Evolutionary conservation across 176 grass and related monocot genomes (phyloP).

Genomic region (Guadua angustifolia): DNA sequence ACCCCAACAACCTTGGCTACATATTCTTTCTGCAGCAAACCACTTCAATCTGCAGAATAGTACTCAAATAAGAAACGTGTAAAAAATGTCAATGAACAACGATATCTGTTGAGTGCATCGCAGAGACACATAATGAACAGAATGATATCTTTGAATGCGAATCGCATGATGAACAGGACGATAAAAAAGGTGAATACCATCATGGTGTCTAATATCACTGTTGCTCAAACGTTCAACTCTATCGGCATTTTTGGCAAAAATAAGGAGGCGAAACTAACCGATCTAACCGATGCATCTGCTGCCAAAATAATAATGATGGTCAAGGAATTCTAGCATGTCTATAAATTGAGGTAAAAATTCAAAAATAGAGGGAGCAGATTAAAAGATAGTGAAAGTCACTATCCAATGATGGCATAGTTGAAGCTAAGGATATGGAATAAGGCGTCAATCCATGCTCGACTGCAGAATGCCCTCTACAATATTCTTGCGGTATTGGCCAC

Average conservation of each 20-base stretch:
- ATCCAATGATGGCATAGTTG: slow-evolving; percentile 14
- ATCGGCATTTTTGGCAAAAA: slow-evolving; percentile 87
- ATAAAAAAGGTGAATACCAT: slow-evolving; percentile 29
- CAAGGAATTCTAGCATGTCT: slow-evolving; percentile 54
- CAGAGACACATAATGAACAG: slow-evolving; percentile 7
- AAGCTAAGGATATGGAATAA: slow-evolving; percentile 85
- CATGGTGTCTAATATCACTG: slow-evolving; percentile 49
- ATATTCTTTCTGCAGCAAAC: slow-evolving; percentile 88
- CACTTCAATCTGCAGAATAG: slow-evolving; percentile 67
- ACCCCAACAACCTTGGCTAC: slow-evolving; percentile 89
- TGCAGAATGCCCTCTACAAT: slow-evolving; percentile 90
- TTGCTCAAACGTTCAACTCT: slow-evolving; percentile 87
- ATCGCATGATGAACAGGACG: slow-evolving; percentile 6
- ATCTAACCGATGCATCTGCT: slow-evolving; percentile 96
- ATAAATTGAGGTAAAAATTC: slow-evolving; percentile 2
- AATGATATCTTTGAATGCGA: slow-evolving; percentile 10
- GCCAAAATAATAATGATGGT: slow-evolving; percentile 60
- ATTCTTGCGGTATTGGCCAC: slow-evolving; percentile 95
- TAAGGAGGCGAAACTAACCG: slow-evolving; percentile 97
- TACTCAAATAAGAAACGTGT: slow-evolving; percentile 37
- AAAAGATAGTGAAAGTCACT: slow-evolving; percentile 17
- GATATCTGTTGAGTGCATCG: neutral
- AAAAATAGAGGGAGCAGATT: slow-evolving; percentile 16
- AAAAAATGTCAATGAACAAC: slow-evolving; percentile 1
- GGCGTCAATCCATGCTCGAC: slow-evolving; percentile 75